A percentile compares a stretch with the other conserved stretches of the same genome.
Evolutionary conservation across 306 rosid genomes (phyloP).

Genomic region (Medicago lupulina): DNA sequence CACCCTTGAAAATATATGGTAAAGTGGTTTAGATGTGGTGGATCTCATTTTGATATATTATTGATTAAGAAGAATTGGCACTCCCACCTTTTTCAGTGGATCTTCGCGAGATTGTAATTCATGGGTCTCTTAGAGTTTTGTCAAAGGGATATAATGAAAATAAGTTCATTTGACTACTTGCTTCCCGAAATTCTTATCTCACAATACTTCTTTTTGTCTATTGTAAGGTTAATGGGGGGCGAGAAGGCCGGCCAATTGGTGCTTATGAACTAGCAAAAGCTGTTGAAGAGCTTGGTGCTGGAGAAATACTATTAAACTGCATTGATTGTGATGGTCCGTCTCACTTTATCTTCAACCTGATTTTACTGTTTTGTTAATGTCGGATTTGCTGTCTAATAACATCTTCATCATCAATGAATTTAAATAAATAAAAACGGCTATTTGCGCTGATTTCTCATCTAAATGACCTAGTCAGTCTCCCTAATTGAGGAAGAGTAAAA

Average conservation of each 20-base stretch:
- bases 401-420: background rate
- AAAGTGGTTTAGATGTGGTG: background rate
- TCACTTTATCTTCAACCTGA: constrained; percentile 17
- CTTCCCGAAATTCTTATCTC: background rate
- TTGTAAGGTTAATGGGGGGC: constrained; percentile 81
- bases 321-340: constrained; percentile 89
- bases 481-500: background rate
- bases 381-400: background rate
- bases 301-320: constrained; percentile 96
- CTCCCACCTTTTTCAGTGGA: background rate
- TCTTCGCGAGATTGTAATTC: constrained; percentile 5
- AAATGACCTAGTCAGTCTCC: too few relatives aligned
- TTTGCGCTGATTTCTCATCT: background rate
- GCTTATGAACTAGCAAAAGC: constrained; percentile 96
- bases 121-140: background rate
- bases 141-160: constrained; percentile 15
- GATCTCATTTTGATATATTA: background rate
- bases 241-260: constrained; percentile 95
- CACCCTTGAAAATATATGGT: background rate
- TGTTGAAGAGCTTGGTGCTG: constrained; percentile 97
- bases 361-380: background rate
- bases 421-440: background rate
- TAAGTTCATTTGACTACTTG: constrained; percentile 17
- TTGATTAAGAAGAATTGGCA: background rate
- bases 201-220: constrained; percentile 36